Conservation (phyloP, 1,139 yeast species). For the Candida sp. region DNA sequence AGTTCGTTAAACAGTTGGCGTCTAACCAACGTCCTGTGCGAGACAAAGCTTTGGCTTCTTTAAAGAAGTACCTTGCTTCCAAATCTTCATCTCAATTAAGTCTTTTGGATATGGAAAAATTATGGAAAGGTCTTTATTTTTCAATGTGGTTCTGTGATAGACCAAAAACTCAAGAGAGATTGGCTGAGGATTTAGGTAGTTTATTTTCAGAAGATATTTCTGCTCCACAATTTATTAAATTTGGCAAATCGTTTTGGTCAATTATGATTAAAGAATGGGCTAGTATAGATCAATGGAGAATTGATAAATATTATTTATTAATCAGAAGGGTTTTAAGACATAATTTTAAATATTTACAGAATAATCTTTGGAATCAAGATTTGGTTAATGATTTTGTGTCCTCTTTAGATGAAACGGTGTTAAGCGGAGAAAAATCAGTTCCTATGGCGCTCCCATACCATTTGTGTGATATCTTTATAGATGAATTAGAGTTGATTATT, state of each 20-base stretch:
- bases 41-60: constrained; percentile 70
- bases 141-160: constrained; percentile 97
- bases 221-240: constrained; percentile 22
- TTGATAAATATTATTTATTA: constrained; percentile 82
- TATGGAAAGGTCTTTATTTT: constrained; percentile 92
- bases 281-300: constrained; percentile 75
- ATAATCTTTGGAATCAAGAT: constrained; percentile 53
- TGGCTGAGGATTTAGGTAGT: constrained; percentile 72
- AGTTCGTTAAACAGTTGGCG: constrained; percentile 77
- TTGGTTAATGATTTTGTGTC: constrained; percentile 45
- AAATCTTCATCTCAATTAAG: constrained; percentile 25
- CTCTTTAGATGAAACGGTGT: constrained; percentile 40
- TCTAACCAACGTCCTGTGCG: constrained; percentile 76
- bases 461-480: constrained; percentile 77
- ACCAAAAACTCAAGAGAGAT: constrained; percentile 84
- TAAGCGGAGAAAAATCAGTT: constrained; percentile 56
- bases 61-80: constrained; percentile 54
- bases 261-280: constrained; percentile 84
- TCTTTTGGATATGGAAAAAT: constrained; percentile 62
- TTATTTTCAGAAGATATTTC: constrained; percentile 52
- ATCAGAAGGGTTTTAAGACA: constrained; percentile 74
- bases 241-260: constrained; percentile 78
- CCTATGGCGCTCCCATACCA: constrained; percentile 85
- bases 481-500: constrained; percentile 73
- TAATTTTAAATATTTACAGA: constrained; percentile 54